Base-by-base conservation (phyloP, 169 alveolate species). In the Cryptosporidium tyzzeri region DNA sequence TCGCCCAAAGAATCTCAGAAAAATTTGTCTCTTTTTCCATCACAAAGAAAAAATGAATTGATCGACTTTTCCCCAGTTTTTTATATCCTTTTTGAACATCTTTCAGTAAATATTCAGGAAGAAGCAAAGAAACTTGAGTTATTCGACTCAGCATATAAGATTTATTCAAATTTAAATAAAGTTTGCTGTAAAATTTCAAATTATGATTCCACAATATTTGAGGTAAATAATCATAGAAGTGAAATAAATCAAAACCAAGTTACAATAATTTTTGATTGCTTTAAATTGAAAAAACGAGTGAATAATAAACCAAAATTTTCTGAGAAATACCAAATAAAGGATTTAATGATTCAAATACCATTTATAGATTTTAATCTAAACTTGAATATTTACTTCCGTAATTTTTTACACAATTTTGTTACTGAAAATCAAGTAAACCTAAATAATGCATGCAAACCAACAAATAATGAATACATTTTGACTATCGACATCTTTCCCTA, bases 311-410 rank as follows among this genome's bases (percentile, higher is more conserved):
- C 21, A 8, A 2, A 21, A 29, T 35, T n/a, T 65, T 65, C 71
- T 31, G 33, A 65, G 1, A 26, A 65, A 35, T 65, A 65, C 31
- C 84, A 70, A 39, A 51, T 70, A 26, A 7, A 48, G n/a, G 45
- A 50, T 23, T 23, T 70, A 48, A 21, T 44, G 23, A 3, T 29
- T 12, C 50, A 70, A 6, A 18, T 70, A 41, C 68, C 84, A 45
- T 69, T 29, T 23, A 5, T 69, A 3, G 37, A 69, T 39, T 31
- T 69, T 69, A 21, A 69, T 69, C 18, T 69, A 39, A 69, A 69
- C 9, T 18, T 69, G 3, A 69, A 39, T 69, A 18, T 41, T 29
- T 69, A 69, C 31, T 37, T 69, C 10, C 39, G 58, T 69, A 69
- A 41, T 23, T 69, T 69, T 41, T 41, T 35, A 6, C 33, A 31